A percentile compares a stretch with the other conserved stretches of the same genome.
These are phyloP conservation scores for Lathyrus aphaca DNA, from an alignment of 306 rosid species.

Conservation along the genomic window DNA sequence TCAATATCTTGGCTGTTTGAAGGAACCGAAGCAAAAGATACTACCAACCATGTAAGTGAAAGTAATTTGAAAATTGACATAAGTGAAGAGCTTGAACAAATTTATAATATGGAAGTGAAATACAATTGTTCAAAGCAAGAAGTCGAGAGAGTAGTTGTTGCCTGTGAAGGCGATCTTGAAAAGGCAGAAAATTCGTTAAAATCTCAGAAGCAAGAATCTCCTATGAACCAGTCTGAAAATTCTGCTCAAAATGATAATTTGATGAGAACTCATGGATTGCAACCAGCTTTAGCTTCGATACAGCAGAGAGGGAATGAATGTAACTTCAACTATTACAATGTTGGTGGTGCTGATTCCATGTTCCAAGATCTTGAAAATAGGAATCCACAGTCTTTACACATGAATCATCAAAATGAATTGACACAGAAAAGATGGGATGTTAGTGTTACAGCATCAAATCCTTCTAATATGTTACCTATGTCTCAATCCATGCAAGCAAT, in stretches of 20 bases:
- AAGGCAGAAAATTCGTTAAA: constrained; percentile 64
- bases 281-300: constrained; percentile 43
- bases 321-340: constrained; percentile 63
- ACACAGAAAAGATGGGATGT: constrained; percentile 65
- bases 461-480: constrained; percentile 52
- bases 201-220: constrained; percentile 59
- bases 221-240: constrained; percentile 59
- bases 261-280: constrained; percentile 52
- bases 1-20: constrained; percentile 77
- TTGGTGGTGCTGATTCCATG: constrained; percentile 46
- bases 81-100: constrained; percentile 67
- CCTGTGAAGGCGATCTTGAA: constrained; percentile 83
- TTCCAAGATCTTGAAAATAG: constrained; percentile 49
- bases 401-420: constrained; percentile 49
- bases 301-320: constrained; percentile 64
- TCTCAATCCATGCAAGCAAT: constrained; percentile 53
- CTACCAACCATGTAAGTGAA: constrained; percentile 41
- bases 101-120: constrained; percentile 57
- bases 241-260: constrained; percentile 44
- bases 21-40: constrained; percentile 54
- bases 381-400: constrained; percentile 51
- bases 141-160: constrained; percentile 76
- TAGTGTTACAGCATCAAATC: constrained; percentile 55
- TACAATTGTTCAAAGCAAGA: constrained; percentile 78
- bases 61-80: constrained; percentile 77